These are phyloP conservation scores for Diutina ranongensis DNA, from an alignment of 1,139 yeast species.

Conservation along the genomic window DNA sequence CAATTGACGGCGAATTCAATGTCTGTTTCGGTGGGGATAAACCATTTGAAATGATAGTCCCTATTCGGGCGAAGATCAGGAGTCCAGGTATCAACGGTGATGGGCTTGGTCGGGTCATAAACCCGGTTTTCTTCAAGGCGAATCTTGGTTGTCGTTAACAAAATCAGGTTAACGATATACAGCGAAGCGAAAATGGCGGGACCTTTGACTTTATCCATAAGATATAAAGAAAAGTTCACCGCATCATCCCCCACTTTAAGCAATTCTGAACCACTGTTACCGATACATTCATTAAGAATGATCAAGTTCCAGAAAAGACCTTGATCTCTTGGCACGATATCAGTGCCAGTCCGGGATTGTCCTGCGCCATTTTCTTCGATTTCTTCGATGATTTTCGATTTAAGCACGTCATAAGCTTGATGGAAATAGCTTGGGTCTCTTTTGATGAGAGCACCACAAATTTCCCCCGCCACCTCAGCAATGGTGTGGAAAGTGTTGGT, in stretches of 20 bases:
- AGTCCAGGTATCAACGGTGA: not conserved
- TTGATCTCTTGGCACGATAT: slow-evolving; percentile 66
- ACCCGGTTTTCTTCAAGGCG: slow-evolving; percentile 45
- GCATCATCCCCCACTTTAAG: slow-evolving; percentile 39
- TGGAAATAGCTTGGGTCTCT: slow-evolving; percentile 44
- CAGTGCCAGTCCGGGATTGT: slow-evolving; percentile 53
- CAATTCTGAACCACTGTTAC: slow-evolving; percentile 43
- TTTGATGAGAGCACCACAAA: slow-evolving; percentile 58
- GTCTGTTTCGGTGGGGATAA: slow-evolving; percentile 47
- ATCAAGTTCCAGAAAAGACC: slow-evolving; percentile 64
- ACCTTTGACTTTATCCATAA: slow-evolving; percentile 58
- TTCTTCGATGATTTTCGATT: slow-evolving; percentile 51
- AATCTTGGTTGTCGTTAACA: slow-evolving; percentile 53
- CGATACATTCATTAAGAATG: slow-evolving; percentile 59
- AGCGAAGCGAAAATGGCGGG: slow-evolving; percentile 38
- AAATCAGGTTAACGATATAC: slow-evolving; percentile 51
- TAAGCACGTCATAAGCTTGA: slow-evolving; percentile 31
- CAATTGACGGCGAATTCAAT: slow-evolving; percentile 50
- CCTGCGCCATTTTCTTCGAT: slow-evolving; percentile 84
- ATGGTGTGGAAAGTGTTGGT: slow-evolving; percentile 54
- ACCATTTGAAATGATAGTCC: slow-evolving; percentile 49
- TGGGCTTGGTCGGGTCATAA: slow-evolving; percentile 14
- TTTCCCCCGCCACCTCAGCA: slow-evolving; percentile 57
- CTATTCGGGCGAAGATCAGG: not conserved
- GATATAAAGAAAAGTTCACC: slow-evolving; percentile 34